phyloP scores from a whole-genome alignment of 768 basidiomycete genomes.

The Mycena amicta region DNA sequence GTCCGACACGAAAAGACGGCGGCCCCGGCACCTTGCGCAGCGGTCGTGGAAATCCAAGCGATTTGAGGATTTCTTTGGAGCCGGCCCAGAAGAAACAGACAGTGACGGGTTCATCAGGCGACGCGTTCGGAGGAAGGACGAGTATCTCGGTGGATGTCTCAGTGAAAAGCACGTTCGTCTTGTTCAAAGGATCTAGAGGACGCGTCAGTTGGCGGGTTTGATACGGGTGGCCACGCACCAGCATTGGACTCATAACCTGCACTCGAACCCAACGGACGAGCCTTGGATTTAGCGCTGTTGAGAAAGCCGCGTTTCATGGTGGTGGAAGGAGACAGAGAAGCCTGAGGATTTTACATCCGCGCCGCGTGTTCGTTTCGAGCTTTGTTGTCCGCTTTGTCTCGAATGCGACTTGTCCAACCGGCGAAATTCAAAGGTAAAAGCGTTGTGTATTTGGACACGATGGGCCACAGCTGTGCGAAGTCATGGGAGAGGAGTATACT shows the following conservation, averaged over 20 bases:
- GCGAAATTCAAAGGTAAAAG: too few species aligned
- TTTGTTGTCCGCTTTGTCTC: too few species aligned
- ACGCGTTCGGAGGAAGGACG: neutral
- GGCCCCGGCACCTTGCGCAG: neutral
- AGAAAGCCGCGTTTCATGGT: conserved; percentile 4
- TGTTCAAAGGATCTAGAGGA: neutral
- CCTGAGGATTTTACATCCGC: neutral
- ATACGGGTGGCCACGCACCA: neutral
- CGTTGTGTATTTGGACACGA: too few species aligned
- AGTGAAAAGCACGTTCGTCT: neutral
- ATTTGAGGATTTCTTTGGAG: neutral
- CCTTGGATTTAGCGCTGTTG: neutral
- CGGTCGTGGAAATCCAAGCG: neutral
- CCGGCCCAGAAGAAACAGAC: neutral
- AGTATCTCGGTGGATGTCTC: neutral
- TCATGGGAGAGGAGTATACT: too few species aligned
- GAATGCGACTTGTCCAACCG: too few species aligned
- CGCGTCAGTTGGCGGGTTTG: neutral
- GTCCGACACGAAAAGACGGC: conserved; percentile 8
- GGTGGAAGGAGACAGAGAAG: neutral
- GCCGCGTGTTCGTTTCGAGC: too few species aligned
- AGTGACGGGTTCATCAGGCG: neutral
- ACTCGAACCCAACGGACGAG: neutral
- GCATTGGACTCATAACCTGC: neutral
- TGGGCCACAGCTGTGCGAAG: too few species aligned